Evolutionary conservation across 2,329 filamentous ascomycete species (phyloP).

Genomic region (Colletotrichum musicola): DNA sequence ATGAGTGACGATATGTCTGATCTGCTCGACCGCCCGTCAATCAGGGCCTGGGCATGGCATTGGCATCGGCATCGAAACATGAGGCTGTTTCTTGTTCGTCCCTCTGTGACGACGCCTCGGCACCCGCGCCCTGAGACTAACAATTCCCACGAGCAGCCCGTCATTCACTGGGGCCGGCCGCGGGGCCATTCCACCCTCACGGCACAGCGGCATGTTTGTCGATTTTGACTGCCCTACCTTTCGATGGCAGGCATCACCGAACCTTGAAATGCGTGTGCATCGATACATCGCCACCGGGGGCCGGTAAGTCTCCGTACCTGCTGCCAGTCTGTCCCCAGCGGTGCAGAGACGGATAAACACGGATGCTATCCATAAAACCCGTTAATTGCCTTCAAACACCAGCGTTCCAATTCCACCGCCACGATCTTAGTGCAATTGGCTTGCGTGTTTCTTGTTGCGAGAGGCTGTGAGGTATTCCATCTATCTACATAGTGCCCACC

Average conservation of each 20-base stretch:
- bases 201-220: conserved; percentile 33
- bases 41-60: conserved; percentile 9
- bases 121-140: conserved; percentile 32
- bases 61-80: conserved; percentile 48
- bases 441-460: background rate
- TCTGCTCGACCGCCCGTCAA: background rate
- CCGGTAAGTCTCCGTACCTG: conserved; percentile 29
- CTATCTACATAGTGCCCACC: no score
- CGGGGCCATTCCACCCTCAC: background rate
- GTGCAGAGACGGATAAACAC: conserved; percentile 5
- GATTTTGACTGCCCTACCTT: conserved; percentile 36
- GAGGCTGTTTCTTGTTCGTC: conserved; percentile 46
- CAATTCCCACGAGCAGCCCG: conserved; percentile 1
- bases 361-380: conserved; percentile 25
- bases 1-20: background rate
- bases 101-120: conserved; percentile 34
- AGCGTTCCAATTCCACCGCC: background rate
- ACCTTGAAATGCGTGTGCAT: conserved; percentile 1
- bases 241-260: conserved; percentile 11
- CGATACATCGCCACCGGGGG: background rate
- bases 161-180: no score
- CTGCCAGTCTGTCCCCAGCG: background rate
- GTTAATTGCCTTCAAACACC: conserved; percentile 2
- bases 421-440: background rate
- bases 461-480: background rate